Evolutionary conservation across 2,329 filamentous ascomycete species (phyloP).

Genomic region (Botrytis porri): DNA sequence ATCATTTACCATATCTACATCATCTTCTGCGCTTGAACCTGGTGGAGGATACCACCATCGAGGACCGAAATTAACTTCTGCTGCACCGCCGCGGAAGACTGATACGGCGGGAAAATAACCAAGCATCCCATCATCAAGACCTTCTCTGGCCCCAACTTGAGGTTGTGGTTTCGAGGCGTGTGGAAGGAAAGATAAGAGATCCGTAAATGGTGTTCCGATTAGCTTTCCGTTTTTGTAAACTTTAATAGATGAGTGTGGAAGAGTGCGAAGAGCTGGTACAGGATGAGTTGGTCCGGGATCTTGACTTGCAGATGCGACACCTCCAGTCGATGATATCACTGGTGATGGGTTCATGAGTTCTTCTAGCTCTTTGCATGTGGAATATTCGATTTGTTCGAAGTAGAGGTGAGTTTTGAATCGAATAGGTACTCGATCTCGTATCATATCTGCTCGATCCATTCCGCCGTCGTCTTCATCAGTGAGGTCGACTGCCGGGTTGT

Average conservation of each 20-base stretch:
- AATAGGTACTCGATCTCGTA: slow-evolving; percentile 92
- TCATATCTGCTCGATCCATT: slow-evolving; percentile 70
- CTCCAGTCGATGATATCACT: slow-evolving; percentile 41
- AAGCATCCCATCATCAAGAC: slow-evolving; percentile 89
- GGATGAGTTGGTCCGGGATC: slow-evolving; percentile 70
- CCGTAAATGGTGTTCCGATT: slow-evolving; percentile 83
- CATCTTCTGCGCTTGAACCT: slow-evolving; percentile 46
- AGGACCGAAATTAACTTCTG: slow-evolving; percentile 90
- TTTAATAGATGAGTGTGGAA: slow-evolving; percentile 82
- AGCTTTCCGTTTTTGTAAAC: slow-evolving; percentile 89
- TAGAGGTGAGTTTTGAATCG: slow-evolving; percentile 91
- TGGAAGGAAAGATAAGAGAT: slow-evolving; percentile 86
- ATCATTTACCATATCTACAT: slow-evolving; percentile 49
- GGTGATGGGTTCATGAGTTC: slow-evolving; percentile 72
- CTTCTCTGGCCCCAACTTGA: slow-evolving; percentile 74
- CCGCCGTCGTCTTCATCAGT: slow-evolving; percentile 50
- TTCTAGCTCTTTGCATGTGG: slow-evolving; percentile 82
- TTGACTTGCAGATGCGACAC: slow-evolving; percentile 42
- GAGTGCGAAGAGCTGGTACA: slow-evolving; percentile 72
- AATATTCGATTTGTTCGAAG: slow-evolving; percentile 90
- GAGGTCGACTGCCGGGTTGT: slow-evolving; percentile 79
- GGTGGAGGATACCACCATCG: slow-evolving; percentile 87
- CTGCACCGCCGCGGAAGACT: slow-evolving; percentile 86
- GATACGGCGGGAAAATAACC: slow-evolving; percentile 95
- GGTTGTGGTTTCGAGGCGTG: slow-evolving; percentile 75